Evolutionary conservation across 306 rosid genomes (phyloP).

Genomic region (Benincasa hispida): DNA sequence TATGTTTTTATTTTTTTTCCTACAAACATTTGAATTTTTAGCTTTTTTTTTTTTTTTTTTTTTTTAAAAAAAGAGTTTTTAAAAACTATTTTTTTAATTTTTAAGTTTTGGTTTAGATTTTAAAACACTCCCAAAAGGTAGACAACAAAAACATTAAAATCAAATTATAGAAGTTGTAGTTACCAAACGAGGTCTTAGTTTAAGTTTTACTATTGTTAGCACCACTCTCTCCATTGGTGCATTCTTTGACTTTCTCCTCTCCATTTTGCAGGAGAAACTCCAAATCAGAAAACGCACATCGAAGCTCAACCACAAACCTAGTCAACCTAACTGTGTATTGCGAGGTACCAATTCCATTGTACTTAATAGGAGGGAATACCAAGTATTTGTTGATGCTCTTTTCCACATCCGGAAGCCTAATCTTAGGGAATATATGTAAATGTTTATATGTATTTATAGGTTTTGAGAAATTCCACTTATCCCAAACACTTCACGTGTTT

Average conservation of each 20-base stretch:
- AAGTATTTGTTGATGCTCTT: neutral
- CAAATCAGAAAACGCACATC: neutral
- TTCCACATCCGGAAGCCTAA: neutral
- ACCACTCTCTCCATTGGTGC: neutral
- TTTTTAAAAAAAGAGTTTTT: too few relatives aligned
- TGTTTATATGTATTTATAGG: neutral
- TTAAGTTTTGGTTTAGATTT: too few relatives aligned
- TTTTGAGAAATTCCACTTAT: neutral
- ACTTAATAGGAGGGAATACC: neutral
- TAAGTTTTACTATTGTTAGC: neutral
- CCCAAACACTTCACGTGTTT: slow-evolving; percentile 2
- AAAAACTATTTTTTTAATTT: too few relatives aligned
- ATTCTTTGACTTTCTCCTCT: neutral
- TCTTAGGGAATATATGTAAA: neutral
- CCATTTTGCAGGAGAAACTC: neutral
- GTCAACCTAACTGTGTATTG: neutral
- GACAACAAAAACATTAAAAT: too few relatives aligned
- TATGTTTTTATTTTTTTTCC: too few relatives aligned
- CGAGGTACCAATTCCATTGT: neutral
- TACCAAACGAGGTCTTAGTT: neutral
- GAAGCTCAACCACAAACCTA: slow-evolving; percentile 1
- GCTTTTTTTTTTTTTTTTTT: too few relatives aligned
- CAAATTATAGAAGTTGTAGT: too few relatives aligned
- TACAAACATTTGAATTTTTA: too few relatives aligned
- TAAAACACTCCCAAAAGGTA: too few relatives aligned